phyloP scores from a whole-genome alignment of 1,284 basidiomycete species.

The Golubevia sp. region DNA sequence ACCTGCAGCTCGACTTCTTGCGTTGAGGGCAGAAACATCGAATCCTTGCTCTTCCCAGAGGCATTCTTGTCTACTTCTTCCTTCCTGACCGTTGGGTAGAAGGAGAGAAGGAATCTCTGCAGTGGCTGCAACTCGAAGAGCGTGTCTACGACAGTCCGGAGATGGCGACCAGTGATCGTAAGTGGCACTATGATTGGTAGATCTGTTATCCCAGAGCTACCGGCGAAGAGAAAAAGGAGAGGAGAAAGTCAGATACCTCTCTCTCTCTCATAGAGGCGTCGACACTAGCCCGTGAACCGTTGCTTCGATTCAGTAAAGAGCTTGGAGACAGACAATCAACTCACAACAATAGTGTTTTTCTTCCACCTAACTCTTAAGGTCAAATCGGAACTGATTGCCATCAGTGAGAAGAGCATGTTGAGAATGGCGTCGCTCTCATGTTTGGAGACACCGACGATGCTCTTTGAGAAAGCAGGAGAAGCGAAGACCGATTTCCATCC shows the following conservation, averaged over 20 bases:
- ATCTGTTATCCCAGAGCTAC: conserved; percentile 1
- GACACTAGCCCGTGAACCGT: neutral
- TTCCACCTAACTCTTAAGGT: conserved; percentile 1
- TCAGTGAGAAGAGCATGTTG: conserved; percentile 1
- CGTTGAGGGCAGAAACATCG: conserved; percentile 1
- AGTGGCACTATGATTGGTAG: neutral
- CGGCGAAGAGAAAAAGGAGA: neutral
- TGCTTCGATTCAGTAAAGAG: neutral
- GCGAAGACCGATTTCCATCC: conserved; percentile 1
- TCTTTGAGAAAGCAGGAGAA: neutral
- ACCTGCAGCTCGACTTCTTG: neutral
- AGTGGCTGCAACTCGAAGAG: conserved; percentile 33
- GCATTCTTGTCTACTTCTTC: conserved; percentile 1
- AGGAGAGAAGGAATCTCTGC: conserved; percentile 28
- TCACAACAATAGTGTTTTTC: neutral
- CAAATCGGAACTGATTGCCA: conserved; percentile 2
- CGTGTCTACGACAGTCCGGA: conserved; percentile 22
- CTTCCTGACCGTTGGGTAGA: conserved; percentile 1
- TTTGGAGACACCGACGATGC: conserved; percentile 1
- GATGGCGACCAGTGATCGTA: neutral
- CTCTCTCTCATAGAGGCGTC: neutral
- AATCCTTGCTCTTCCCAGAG: conserved; percentile 3
- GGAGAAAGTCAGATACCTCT: neutral
- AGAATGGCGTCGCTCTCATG: neutral
- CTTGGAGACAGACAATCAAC: too few relatives aligned